phyloP scores from a whole-genome alignment of 2,329 filamentous ascomycete species.

The Colletotrichum liriopes region DNA sequence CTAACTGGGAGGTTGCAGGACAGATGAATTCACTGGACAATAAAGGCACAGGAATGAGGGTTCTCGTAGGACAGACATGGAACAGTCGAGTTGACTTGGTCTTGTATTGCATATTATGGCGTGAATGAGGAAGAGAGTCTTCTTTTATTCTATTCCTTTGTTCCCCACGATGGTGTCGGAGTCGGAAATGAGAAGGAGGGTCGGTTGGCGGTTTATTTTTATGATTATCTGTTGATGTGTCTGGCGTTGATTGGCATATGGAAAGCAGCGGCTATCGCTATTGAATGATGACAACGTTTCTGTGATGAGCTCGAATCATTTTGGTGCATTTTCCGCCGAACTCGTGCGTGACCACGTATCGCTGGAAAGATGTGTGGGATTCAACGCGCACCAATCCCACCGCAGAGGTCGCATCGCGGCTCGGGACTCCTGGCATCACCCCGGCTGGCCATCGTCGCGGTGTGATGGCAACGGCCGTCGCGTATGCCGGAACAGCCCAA shows the following conservation, averaged over 20 bases:
- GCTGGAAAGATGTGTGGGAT: too few relatives aligned
- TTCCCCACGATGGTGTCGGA: not conserved
- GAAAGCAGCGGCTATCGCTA: slow-evolving; percentile 4
- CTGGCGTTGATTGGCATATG: slow-evolving; percentile 23
- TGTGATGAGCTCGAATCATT: not conserved
- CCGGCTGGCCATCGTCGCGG: not conserved
- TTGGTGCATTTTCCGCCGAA: not conserved
- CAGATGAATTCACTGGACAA: not conserved
- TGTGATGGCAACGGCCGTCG: slow-evolving; percentile 11
- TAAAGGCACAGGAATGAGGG: not conserved
- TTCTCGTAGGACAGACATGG: not conserved
- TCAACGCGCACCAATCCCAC: not conserved
- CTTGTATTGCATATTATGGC: slow-evolving; percentile 16
- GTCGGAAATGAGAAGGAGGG: not conserved
- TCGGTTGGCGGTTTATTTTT: not conserved
- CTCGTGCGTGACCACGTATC: too few relatives aligned
- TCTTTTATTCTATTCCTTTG: not conserved
- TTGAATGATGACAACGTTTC: slow-evolving; percentile 22
- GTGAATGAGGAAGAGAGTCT: not conserved
- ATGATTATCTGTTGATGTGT: slow-evolving; percentile 13
- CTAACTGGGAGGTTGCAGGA: slow-evolving; percentile 27
- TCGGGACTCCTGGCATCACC: slow-evolving; percentile 8
- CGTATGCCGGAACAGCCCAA: slow-evolving; percentile 1
- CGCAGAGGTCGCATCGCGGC: not conserved
- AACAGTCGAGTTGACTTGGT: not conserved